Evolutionary conservation across 2,329 filamentous ascomycete genomes (phyloP), one percentile per base, ranked within the genome.

Genomic region (Phaeosphaeria sp.): DNA sequence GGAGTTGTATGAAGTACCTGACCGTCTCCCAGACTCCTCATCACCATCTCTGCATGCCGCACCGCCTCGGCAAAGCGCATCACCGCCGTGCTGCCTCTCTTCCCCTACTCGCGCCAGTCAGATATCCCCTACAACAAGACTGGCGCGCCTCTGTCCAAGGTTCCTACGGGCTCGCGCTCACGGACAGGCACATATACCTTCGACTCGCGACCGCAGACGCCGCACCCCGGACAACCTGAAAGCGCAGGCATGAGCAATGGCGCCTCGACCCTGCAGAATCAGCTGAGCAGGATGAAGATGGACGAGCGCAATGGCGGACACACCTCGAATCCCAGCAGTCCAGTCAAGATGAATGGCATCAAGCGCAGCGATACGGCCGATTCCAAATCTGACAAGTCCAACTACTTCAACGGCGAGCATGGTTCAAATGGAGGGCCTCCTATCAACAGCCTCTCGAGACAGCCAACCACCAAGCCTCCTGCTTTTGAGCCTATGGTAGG

Each of bases 1-100:
- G 59, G 60, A 59, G 59, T 61, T 65, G 55, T 66, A 58, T 61
- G 58, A 55, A 64, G 53, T 65, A 52, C 67, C 71, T 73, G 64
- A 73, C 66, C 57, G 54, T 63, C 58, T 54, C 55, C 57, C 54
- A 73, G 71, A 65, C 88, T 98, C 50, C 91, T 96, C 78, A 97
- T 98, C 81, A 97, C 95, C 81, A 94, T 98, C 70, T 96, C 92
- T n/a, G 95, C 95, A 60, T 98, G 95, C 87, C 96, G 97, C 81
- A 90, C 91, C 13, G 93, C 93, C 68, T 97, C 93, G 42, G 95
- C 95, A 27, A 92, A 91, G 77, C 87, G 92, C 70, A 93, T 99
- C 71, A 98, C 94, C 43, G 95, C 92, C 53, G 93, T 99, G 47
- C 87, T 97, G 48, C 95, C 95, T 41, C 85, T 98, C 54, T 99